A percentile compares a stretch with the other conserved stretches of the same genome.
phyloP scores from a whole-genome alignment of 192 early-diverging fungal species.

The Chytriomyces sp. region DNA sequence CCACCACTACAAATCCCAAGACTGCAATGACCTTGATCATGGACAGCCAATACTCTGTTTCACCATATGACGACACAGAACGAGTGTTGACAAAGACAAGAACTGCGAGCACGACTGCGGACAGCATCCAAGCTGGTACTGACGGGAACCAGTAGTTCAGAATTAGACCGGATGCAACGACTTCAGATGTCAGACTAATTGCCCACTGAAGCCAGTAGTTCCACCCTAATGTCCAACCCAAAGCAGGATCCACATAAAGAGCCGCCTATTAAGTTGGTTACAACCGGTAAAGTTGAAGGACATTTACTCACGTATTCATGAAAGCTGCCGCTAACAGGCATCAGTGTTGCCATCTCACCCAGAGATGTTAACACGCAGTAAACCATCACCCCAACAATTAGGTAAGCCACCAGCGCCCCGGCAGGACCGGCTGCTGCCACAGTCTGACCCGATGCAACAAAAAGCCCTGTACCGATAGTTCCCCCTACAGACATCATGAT shows the following conservation, averaged over 20 bases:
- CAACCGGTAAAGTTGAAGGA: constrained; percentile 52
- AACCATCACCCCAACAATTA: constrained; percentile 58
- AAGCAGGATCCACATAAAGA: constrained; percentile 77
- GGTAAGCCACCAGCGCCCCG: constrained; percentile 76
- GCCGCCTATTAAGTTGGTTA: constrained; percentile 34
- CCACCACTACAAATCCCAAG: constrained; percentile 43
- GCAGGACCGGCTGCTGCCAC: constrained; percentile 76
- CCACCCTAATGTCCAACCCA: constrained; percentile 64
- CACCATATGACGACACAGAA: constrained; percentile 64
- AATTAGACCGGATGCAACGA: constrained; percentile 80
- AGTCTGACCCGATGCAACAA: constrained; percentile 61
- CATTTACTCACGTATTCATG: constrained; percentile 54
- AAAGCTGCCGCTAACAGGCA: constrained; percentile 74
- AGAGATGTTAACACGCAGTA: constrained; percentile 71
- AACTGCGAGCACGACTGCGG: constrained; percentile 57
- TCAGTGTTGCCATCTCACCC: constrained; percentile 83
- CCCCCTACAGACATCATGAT: constrained; percentile 66
- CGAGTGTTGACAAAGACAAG: constrained; percentile 72
- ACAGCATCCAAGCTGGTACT: constrained; percentile 54
- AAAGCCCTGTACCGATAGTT: constrained; percentile 60
- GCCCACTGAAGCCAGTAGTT: constrained; percentile 73
- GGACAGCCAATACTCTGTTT: constrained; percentile 78
- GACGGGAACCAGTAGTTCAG: constrained; percentile 69
- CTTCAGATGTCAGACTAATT: constrained; percentile 70
- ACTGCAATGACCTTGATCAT: constrained; percentile 55